Percentiles rank a stretch among this genome's conserved stretches.
Evolutionary conservation across 768 basidiomycete species (phyloP).

Genomic region (Boletus vermiculosoides): DNA sequence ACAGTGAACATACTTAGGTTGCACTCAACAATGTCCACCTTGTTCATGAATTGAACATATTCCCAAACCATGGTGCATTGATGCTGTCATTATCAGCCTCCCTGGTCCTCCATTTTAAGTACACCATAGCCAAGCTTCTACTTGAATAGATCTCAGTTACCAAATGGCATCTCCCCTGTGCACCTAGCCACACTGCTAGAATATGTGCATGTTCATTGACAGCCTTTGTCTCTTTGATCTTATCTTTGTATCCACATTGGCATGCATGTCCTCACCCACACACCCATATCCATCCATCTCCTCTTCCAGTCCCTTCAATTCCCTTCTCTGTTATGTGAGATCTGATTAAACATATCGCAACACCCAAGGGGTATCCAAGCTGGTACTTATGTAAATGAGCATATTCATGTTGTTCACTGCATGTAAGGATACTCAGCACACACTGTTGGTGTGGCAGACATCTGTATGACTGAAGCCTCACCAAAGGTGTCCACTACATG

Average conservation of each 20-base stretch:
- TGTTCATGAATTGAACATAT: background rate
- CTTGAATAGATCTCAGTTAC: background rate
- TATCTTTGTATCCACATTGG: background rate
- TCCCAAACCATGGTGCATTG: background rate
- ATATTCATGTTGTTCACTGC: background rate
- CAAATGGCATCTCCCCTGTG: background rate
- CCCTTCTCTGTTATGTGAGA: background rate
- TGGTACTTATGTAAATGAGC: too few species aligned
- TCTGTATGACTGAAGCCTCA: too few species aligned
- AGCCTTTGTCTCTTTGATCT: background rate
- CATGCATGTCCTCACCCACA: background rate
- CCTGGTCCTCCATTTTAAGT: background rate
- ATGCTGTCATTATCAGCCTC: background rate
- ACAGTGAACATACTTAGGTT: background rate
- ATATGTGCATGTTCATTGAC: background rate
- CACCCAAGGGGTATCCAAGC: background rate
- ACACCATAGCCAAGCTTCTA: background rate
- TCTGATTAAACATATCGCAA: background rate
- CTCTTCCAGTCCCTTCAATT: background rate
- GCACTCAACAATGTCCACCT: too few species aligned
- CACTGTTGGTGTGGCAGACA: too few species aligned
- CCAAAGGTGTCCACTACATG: too few species aligned
- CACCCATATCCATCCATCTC: background rate
- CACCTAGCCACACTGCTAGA: background rate
- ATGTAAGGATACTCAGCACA: too few species aligned